These are phyloP conservation scores for Penicillium janthinellum DNA, from an alignment of 2,329 filamentous ascomycete genomes.

Conservation along the genomic window DNA sequence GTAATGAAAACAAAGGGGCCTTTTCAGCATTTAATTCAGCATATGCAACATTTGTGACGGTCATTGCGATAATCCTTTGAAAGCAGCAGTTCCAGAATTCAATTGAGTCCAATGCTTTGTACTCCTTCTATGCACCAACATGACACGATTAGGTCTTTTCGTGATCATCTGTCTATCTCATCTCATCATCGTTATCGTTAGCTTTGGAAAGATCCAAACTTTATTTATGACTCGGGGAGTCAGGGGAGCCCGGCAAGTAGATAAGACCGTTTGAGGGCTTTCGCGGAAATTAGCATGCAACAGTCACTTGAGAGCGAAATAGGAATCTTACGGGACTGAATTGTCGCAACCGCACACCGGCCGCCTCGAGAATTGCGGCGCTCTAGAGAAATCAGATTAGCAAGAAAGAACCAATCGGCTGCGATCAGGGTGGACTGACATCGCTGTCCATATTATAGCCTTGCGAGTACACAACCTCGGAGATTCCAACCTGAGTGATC, in stretches of 20 bases:
- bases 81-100: neutral
- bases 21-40: neutral
- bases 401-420: slow-evolving; percentile 2
- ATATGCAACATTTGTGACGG: neutral
- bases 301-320: neutral
- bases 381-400: slow-evolving; percentile 49
- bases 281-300: slow-evolving; percentile 3
- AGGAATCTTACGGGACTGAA: slow-evolving; percentile 72
- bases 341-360: slow-evolving; percentile 81
- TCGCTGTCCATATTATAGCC: slow-evolving; percentile 92
- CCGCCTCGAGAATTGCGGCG: slow-evolving; percentile 77
- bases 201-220: neutral
- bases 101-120: neutral
- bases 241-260: slow-evolving; percentile 56
- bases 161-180: neutral
- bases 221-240: neutral
- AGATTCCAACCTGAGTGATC: slow-evolving; percentile 94
- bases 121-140: neutral
- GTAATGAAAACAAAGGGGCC: neutral
- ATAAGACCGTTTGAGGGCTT: slow-evolving; percentile 67
- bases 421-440: slow-evolving; percentile 33
- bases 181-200: neutral
- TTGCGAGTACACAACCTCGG: slow-evolving; percentile 91
- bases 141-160: neutral
- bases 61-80: neutral